Evolutionary conservation across 805 yeast species (phyloP), one percentile per base, ranked within the genome.

Genomic region (Candida mattraensis): DNA sequence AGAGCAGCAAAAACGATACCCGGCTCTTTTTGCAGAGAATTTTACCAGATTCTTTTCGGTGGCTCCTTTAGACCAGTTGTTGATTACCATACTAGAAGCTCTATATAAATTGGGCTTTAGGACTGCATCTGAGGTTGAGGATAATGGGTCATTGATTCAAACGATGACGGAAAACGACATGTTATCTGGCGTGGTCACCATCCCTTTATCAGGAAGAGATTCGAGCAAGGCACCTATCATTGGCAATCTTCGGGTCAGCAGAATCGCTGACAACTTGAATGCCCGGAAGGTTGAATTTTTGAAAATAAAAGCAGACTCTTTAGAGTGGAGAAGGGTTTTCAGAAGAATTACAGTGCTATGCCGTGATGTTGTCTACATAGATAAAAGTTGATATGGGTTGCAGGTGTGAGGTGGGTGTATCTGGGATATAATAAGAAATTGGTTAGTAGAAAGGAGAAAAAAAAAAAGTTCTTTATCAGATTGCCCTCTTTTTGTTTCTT

Each of bases 241-340:
- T 17, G 84, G 85, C 0, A 56, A 60, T 15, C 67, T 78, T 30
- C 63, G 61, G 18, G 64, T 78, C 8, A 53, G 63, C 3, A 55
- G 59, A 23, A 51, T 72, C 38, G 58, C 59, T 1, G 68, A 64
- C 20, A 62, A 63, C 18, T 47, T 62, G 34, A 53, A 56, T 8
- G 61, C 71, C 34, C 69, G 73, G 39, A 72, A 70, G 33, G 66
- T 82, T 0, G 76, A 72, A 35, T 80, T 82, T 47, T 56, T 70
- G 23, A 76, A 76, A 45, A 62, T 70, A 3, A 68, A 69, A 22
- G 86, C 84, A 0, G 87, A 82, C 58, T 87, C 88, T 0, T 53
- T 82, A 25, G 88, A 82, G 54, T 82, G 88, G 88, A 67, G 88
- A 56, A 60, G 78, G 11, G 60, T 82, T 13, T 82, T 83, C 60